Evolutionary conservation across 1,284 basidiomycete species (phyloP), one percentile per base, ranked within the genome.

Genomic region (Heterobasidion occidentale): DNA sequence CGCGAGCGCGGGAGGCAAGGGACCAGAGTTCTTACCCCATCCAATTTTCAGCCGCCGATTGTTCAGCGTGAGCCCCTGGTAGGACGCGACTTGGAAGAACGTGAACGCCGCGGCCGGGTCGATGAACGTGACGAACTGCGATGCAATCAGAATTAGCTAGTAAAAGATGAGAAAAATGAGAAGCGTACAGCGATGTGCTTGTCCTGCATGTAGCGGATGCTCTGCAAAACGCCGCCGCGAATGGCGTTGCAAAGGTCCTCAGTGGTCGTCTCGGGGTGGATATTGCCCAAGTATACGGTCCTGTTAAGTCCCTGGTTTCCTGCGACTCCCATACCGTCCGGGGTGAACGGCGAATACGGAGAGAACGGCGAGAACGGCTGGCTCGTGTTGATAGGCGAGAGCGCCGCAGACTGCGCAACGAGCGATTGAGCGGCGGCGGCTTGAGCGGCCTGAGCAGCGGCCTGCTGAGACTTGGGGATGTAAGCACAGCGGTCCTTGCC

Each of bases 401-500:
- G 65, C 42, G 64, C 77, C 1, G 76, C 76, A 20, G 78, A 77
- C 58, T 86, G 81, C 14, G 84, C 80, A 33, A 90, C 85, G 51
- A 90, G 78, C 4, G 86, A 86, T 67, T 90, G 88, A 0, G 88
- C 88, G 11, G 88, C 88, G n/a, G 86, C 88, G 17, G 85, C 86
- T 64, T 90, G 88, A 17, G 88, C 88, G 57, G 87, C 86, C 62
- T 89, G 88, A 7, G 88, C 88, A 20, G 88, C 88, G 0, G 83
- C 86, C 69, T 93, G 91, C 68, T 93, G 90, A 8, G 88, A 90
- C 71, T 92, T 93, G 53, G 90, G 92, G 49, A 94, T 91, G 68
- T 97, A 97, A 9, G 94, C 94, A 63, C 93, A 96, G 60, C 93
- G 90, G 68, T 95, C 92, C 72, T 96, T 96, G 68, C 94, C 94